These are phyloP conservation scores for Carex littledalei DNA, from an alignment of 176 grass and related monocot genomes.

Conservation along the genomic window DNA sequence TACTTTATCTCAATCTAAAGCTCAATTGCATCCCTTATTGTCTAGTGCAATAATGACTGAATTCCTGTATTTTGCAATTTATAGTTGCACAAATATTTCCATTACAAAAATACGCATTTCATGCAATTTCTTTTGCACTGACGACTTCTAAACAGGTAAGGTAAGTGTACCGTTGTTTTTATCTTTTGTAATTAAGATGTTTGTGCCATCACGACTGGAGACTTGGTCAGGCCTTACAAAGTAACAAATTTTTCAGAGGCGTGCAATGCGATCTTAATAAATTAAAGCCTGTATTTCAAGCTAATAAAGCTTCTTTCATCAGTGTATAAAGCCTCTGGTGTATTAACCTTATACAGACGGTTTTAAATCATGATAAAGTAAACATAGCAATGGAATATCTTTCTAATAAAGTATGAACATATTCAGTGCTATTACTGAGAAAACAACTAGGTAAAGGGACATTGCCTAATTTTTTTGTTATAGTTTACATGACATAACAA, in stretches of 20 bases:
- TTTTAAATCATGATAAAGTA: neutral
- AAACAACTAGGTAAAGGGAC: neutral
- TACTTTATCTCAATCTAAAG: neutral
- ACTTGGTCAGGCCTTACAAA: neutral
- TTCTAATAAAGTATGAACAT: neutral
- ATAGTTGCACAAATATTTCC: neutral
- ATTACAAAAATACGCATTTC: too few species aligned
- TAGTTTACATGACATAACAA: conserved; percentile 6
- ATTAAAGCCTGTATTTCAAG: neutral
- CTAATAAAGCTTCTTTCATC: neutral
- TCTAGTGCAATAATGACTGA: neutral
- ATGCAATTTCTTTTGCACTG: too few species aligned
- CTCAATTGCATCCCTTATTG: neutral
- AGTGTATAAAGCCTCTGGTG: neutral
- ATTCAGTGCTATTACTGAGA: neutral
- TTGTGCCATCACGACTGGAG: neutral
- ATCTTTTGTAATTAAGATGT: too few species aligned
- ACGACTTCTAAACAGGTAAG: too few species aligned
- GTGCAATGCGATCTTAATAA: neutral
- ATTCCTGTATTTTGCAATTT: neutral
- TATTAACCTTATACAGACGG: neutral
- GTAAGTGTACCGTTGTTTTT: neutral
- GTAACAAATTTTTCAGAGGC: neutral
- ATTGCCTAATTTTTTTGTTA: conserved; percentile 7
- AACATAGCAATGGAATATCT: neutral